Conservation (phyloP, 805 yeast genomes). For the Candida quercuum region DNA sequence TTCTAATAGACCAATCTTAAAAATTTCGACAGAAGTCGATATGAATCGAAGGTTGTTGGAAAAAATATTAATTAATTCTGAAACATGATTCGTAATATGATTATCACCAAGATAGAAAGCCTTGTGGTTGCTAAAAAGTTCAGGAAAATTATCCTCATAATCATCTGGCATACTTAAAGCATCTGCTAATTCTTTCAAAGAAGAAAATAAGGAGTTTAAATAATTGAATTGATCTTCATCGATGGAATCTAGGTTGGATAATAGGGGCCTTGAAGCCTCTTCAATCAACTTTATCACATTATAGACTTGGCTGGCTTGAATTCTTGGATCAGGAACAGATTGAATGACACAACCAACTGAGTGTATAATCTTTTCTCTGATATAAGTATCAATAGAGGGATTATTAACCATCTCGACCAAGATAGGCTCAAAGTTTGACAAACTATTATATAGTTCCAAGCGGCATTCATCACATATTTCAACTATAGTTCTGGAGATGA, state of each 20-base stretch:
- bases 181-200: constrained; percentile 66
- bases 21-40: constrained; percentile 58
- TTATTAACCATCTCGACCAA: constrained; percentile 42
- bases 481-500: constrained; percentile 52
- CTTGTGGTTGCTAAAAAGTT: constrained; percentile 14
- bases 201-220: constrained; percentile 49
- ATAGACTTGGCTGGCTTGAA: constrained; percentile 33
- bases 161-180: constrained; percentile 61
- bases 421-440: constrained; percentile 44
- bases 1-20: constrained; percentile 63
- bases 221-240: constrained; percentile 35
- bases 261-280: constrained; percentile 11
- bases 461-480: constrained; percentile 54
- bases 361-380: constrained; percentile 55
- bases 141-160: constrained; percentile 26
- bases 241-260: constrained; percentile 5
- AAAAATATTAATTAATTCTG: neutral
- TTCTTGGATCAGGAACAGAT: constrained; percentile 41
- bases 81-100: constrained; percentile 40
- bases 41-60: too few species aligned
- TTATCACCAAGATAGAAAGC: constrained; percentile 40
- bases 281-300: constrained; percentile 30
- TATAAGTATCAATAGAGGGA: constrained; percentile 34
- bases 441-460: constrained; percentile 30
- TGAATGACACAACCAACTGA: constrained; percentile 62